phyloP scores from a whole-genome alignment of 208 protist genomes.

The Trypanosoma cruzi region DNA sequence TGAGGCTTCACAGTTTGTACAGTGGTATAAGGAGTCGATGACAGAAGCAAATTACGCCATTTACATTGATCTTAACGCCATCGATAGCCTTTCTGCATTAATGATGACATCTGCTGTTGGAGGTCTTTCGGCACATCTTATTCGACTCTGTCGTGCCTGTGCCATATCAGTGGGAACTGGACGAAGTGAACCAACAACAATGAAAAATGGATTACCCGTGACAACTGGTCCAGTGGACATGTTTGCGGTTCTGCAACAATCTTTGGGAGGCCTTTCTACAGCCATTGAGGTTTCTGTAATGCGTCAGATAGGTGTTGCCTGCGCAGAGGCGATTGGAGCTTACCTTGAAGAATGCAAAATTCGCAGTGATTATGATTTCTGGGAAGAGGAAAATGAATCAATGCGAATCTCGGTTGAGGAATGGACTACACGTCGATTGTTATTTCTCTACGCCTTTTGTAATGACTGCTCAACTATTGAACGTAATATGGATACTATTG shows the following conservation, averaged over 20 bases:
- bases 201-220: constrained; percentile 59
- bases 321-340: constrained; percentile 69
- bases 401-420: constrained; percentile 37
- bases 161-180: constrained; percentile 66
- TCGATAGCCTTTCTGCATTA: constrained; percentile 66
- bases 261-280: constrained; percentile 67
- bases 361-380: constrained; percentile 84
- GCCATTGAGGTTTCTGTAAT: constrained; percentile 74
- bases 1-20: constrained; percentile 80
- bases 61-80: constrained; percentile 57
- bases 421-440: constrained; percentile 75
- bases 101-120: constrained; percentile 79
- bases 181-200: constrained; percentile 50
- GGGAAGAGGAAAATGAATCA: constrained; percentile 69
- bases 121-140: constrained; percentile 75
- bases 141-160: constrained; percentile 72
- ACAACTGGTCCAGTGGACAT: constrained; percentile 87
- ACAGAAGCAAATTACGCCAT: constrained; percentile 59
- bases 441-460: constrained; percentile 85
- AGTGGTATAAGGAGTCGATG: constrained; percentile 89
- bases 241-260: constrained; percentile 88
- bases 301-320: constrained; percentile 75
- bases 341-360: constrained; percentile 81
- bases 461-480: constrained; percentile 89
- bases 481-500: constrained; percentile 85